phyloP scores from a whole-genome alignment of 2,329 filamentous ascomycete genomes.

The Venturia nashicola region DNA sequence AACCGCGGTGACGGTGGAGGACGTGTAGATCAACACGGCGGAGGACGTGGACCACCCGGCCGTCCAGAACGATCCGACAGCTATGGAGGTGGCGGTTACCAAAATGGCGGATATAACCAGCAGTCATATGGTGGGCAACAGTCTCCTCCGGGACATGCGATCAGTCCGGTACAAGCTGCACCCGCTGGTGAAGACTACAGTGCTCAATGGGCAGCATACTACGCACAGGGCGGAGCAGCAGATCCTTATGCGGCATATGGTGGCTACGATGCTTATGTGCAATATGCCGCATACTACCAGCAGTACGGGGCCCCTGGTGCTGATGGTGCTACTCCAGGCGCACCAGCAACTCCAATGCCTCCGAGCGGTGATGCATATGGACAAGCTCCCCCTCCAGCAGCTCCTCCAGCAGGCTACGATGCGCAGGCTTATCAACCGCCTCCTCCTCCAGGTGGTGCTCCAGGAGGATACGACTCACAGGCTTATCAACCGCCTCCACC shows the following conservation, averaged over 20 bases:
- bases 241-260: slow-evolving; percentile 89
- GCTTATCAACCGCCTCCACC: slow-evolving; percentile 1
- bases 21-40: slow-evolving; percentile 22
- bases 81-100: slow-evolving; percentile 18
- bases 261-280: slow-evolving; percentile 42
- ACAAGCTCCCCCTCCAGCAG: neutral
- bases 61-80: slow-evolving; percentile 15
- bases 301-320: neutral
- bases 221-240: slow-evolving; percentile 38
- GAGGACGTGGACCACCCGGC: slow-evolving; percentile 17
- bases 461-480: neutral
- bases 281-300: slow-evolving; percentile 17
- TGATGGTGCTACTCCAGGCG: neutral
- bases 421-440: slow-evolving; percentile 2
- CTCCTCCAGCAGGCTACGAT: neutral
- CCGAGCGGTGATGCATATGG: slow-evolving; percentile 1
- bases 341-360: neutral
- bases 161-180: neutral
- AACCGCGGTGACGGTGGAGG: slow-evolving; percentile 27
- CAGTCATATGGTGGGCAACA: neutral
- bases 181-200: neutral
- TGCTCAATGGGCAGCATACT: slow-evolving; percentile 62
- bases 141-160: neutral
- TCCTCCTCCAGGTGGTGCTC: neutral
- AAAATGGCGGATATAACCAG: slow-evolving; percentile 12